A percentile compares a stretch with the other conserved stretches of the same genome.
phyloP scores from a whole-genome alignment of 23 red algal species.

The Gracilaria caudata region DNA sequence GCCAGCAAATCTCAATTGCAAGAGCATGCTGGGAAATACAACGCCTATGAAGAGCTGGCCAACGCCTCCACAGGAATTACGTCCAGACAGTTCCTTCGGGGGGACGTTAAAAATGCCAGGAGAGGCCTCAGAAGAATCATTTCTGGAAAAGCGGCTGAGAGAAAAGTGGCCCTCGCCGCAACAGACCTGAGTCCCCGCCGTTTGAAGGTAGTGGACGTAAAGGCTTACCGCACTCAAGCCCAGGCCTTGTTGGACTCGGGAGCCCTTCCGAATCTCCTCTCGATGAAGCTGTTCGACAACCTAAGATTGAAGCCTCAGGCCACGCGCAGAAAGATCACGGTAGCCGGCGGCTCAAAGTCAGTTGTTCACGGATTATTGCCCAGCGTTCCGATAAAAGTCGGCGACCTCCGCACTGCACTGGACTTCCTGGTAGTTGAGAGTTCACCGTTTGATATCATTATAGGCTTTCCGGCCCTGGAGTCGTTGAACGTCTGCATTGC shows the following conservation, averaged over 20 bases:
- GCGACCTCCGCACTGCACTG: not conserved
- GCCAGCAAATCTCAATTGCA: not conserved
- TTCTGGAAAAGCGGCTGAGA: not conserved
- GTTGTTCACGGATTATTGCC: not conserved
- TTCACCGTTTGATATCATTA: conserved; percentile 22
- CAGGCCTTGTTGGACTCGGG: conserved; percentile 28
- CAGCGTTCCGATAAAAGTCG: not conserved
- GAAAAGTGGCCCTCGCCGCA: not conserved
- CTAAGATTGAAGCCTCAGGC: not conserved
- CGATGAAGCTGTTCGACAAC: not conserved
- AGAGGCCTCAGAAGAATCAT: conserved; percentile 5
- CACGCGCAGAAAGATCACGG: not conserved
- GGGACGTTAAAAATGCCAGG: conserved; percentile 32
- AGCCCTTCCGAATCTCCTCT: not conserved
- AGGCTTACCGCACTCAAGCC: not conserved
- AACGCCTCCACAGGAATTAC: conserved; percentile 20
- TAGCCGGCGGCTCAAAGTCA: not conserved
- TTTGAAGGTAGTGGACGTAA: not conserved
- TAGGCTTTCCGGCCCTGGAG: conserved; percentile 21
- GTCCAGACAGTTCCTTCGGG: conserved; percentile 28
- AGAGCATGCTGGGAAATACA: conserved; percentile 52
- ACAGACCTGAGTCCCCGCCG: no score
- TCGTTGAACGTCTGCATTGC: not conserved
- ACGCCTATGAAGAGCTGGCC: not conserved
- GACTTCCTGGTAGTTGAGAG: conserved; percentile 29